A percentile compares a stretch with the other conserved stretches of the same genome.
Evolutionary conservation across 768 basidiomycete genomes (phyloP).

Genomic region (Rhodotorula diobovata): DNA sequence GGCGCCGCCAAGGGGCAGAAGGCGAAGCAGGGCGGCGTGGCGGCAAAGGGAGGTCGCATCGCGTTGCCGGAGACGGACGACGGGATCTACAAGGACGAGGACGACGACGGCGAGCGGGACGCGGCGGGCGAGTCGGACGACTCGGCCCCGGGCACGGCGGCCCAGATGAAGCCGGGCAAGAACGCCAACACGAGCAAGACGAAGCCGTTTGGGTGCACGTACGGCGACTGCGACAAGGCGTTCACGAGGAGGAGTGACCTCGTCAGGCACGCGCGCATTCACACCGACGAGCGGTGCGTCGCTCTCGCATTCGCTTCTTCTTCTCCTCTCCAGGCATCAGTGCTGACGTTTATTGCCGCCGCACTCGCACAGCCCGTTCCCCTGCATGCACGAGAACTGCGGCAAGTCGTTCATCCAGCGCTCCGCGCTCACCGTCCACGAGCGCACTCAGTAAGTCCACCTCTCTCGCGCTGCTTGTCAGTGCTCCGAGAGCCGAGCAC

Average conservation of each 20-base stretch:
- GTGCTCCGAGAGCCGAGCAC: background rate
- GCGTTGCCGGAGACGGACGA: no score
- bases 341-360: background rate
- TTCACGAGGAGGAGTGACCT: conserved; percentile 50
- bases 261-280: conserved; percentile 49
- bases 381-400: conserved; percentile 34
- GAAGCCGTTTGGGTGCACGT: conserved; percentile 44
- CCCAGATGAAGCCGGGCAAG: background rate
- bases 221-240: conserved; percentile 45
- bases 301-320: background rate
- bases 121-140: background rate
- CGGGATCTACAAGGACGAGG: no score
- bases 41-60: no score
- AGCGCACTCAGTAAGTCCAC: conserved; percentile 65
- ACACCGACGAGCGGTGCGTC: conserved; percentile 51
- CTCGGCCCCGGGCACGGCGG: background rate
- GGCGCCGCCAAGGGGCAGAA: no score
- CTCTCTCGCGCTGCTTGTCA: no score
- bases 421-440: conserved; percentile 80
- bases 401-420: conserved; percentile 55
- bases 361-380: conserved; percentile 45
- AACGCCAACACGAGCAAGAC: background rate
- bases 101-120: background rate
- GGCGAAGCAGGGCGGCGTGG: no score
- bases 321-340: no score